Percentiles rank a stretch among this genome's conserved stretches.
These are phyloP conservation scores for Trapa bicornis DNA, from an alignment of 345 rosid species.

Conservation along the genomic window DNA sequence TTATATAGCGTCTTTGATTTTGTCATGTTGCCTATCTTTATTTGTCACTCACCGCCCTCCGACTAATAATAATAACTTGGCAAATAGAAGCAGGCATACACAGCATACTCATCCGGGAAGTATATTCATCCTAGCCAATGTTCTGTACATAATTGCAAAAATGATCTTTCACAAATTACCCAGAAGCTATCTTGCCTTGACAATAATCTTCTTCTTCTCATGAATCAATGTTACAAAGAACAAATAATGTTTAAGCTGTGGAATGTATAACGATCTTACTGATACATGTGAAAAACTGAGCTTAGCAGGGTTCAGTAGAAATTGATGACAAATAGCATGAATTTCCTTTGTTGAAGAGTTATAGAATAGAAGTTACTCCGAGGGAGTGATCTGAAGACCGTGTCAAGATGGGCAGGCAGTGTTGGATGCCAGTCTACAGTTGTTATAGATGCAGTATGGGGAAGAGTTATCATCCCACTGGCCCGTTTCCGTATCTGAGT, in stretches of 20 bases:
- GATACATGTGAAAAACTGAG: neutral
- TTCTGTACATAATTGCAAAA: too few species aligned
- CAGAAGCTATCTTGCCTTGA: too few species aligned
- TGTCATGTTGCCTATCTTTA: neutral
- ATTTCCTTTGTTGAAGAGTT: neutral
- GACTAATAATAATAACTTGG: too few species aligned
- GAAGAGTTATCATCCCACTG: constrained; percentile 42
- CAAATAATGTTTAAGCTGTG: neutral
- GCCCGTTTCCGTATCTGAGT: constrained; percentile 36
- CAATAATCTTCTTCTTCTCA: too few species aligned
- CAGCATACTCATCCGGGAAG: too few species aligned
- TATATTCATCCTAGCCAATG: too few species aligned
- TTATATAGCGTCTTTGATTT: neutral
- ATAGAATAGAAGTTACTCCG: constrained; percentile 40
- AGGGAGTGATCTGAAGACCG: constrained; percentile 64
- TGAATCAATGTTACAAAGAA: neutral
- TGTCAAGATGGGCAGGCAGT: constrained; percentile 38
- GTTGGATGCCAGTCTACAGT: constrained; percentile 76
- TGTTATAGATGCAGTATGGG: constrained; percentile 47
- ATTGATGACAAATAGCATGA: too few species aligned
- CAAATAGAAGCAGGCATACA: too few species aligned
- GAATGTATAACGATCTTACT: neutral
- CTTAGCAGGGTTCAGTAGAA: too few species aligned
- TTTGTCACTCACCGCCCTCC: too few species aligned
- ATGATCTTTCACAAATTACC: too few species aligned